Evolutionary conservation across 2,329 filamentous ascomycete species (phyloP).

Genomic region (Fusarium anguioides): DNA sequence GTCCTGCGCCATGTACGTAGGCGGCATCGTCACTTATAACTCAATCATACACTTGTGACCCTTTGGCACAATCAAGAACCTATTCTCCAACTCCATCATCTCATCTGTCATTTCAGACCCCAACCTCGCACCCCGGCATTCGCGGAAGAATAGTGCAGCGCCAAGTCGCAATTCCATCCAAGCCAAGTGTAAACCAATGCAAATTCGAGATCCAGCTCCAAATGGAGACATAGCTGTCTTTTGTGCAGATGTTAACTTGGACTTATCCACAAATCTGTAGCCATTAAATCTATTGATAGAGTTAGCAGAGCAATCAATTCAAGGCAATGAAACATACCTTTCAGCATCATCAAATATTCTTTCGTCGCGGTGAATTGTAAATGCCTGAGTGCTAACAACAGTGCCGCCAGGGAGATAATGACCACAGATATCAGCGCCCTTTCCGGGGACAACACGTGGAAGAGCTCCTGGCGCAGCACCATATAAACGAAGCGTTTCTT

Average conservation of each 20-base stretch:
- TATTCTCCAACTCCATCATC: conserved; percentile 25
- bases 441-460: conserved; percentile 1
- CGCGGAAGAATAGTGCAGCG: conserved; percentile 20
- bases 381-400: conserved; percentile 24
- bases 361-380: conserved; percentile 11
- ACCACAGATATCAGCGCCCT: not conserved
- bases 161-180: conserved; percentile 29
- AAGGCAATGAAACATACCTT: not conserved
- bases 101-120: not conserved
- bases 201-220: conserved; percentile 20
- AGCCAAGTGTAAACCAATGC: conserved; percentile 27
- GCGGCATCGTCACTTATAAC: accelerated
- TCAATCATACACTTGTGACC: not conserved
- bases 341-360: not conserved
- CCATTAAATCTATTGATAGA: not conserved
- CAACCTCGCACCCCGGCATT: not conserved
- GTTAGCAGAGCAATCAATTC: not conserved
- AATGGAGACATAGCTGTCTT: conserved; percentile 11
- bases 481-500: conserved; percentile 27
- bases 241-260: not conserved
- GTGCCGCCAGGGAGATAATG: not conserved
- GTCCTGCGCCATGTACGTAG: no score
- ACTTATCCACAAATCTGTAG: not conserved
- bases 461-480: conserved; percentile 27
- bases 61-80: conserved; percentile 2